These are phyloP conservation scores for Nidularia sp. DNA, from an alignment of 768 basidiomycete genomes.

Conservation along the genomic window DNA sequence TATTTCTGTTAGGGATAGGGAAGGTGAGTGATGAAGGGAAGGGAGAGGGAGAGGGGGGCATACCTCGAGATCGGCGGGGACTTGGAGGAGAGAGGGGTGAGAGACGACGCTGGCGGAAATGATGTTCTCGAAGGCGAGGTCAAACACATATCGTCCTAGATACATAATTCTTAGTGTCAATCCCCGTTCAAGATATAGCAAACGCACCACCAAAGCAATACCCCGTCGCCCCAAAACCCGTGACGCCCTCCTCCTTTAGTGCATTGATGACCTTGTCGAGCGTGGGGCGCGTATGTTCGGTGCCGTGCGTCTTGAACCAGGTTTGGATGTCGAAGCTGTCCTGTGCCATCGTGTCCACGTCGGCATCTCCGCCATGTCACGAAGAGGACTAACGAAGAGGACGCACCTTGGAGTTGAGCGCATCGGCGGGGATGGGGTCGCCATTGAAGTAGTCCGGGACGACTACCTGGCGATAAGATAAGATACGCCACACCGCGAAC, in stretches of 20 bases:
- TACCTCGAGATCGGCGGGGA: slow-evolving; percentile 62
- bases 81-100: slow-evolving; percentile 60
- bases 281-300: slow-evolving; percentile 35
- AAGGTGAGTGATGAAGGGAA: not conserved
- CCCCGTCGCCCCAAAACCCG: slow-evolving; percentile 53
- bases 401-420: slow-evolving; percentile 19
- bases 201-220: slow-evolving; percentile 66
- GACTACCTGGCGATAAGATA: slow-evolving; percentile 21
- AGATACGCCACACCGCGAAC: not conserved
- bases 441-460: slow-evolving; percentile 37
- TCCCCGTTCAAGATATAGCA: not conserved
- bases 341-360: slow-evolving; percentile 14
- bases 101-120: slow-evolving; percentile 44
- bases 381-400: slow-evolving; percentile 10
- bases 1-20: slow-evolving; percentile 36
- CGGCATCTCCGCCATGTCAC: not conserved
- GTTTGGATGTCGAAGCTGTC: slow-evolving; percentile 28
- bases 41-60: no score
- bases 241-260: slow-evolving; percentile 58
- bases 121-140: slow-evolving; percentile 53
- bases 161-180: not conserved
- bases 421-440: slow-evolving; percentile 33
- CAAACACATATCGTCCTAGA: slow-evolving; percentile 52
- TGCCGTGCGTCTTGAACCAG: slow-evolving; percentile 43
- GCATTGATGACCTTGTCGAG: slow-evolving; percentile 54